Base-by-base conservation (phyloP, 2,329 filamentous ascomycete species). In the Ascochyta viciae-villosae region DNA sequence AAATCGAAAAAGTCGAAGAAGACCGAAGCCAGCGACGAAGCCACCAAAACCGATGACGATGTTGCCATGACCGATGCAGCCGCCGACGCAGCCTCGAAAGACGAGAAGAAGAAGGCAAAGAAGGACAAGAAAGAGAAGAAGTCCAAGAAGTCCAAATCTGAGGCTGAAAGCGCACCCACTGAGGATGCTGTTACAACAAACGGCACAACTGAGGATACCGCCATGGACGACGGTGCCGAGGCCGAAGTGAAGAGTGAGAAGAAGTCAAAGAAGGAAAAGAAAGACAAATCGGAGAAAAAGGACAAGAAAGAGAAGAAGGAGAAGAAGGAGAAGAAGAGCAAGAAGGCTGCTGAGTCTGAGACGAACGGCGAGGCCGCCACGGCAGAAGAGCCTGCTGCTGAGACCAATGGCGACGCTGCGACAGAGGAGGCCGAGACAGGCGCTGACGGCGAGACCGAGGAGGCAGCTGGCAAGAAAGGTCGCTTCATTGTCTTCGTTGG, bases 401-500 rank as follows among this genome's bases (percentile, higher is more conserved):
- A 67, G 46, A 52, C 44, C 31, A 63, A 67, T 23, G 64, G 63
- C 12, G 62, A 58, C 7, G 54, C 40, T 5, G 35, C 53, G 31
- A 59, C 64, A 24, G 62, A 61, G n/a, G 48, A 64, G 40, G 62
- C 55, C 12, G 58, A 56, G 1, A 62, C 33, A 35, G 60, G 57
- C 5, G 58, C 56, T 33, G 54, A 63, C 29, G 58, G 58, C 24
- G 64, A 65, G 24, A 64, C 60, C 23, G 63, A 50, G 6, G 59
- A 60, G 26, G 55, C 58, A 29, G 58, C 63, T 26, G 65, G 54
- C 54, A 81, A 80, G 59, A 81, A 81, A 55, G 74, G 80, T 15
- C 84, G 89, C 57, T 92, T 91, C 79, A 91, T 92, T 58, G 85
- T 89, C 67, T 95, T 95, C 77, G 87, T 94, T 62, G 89, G 86